phyloP scores from a whole-genome alignment of 1,284 basidiomycete species.

The Schizophyllum commune region DNA sequence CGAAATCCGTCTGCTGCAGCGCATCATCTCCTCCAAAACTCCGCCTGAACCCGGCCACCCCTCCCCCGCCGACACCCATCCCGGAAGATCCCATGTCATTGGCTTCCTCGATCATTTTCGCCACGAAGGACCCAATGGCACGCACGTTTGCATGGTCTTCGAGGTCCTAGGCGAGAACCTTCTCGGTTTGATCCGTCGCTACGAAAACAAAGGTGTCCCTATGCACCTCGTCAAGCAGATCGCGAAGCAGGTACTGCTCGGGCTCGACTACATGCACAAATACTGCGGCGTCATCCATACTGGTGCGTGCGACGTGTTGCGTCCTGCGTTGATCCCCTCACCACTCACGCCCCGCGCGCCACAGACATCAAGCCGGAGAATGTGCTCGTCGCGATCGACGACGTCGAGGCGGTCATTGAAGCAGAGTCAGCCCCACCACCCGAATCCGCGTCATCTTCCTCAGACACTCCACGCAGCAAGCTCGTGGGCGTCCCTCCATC shows the following conservation, averaged over 20 bases:
- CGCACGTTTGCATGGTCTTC: conserved; percentile 99
- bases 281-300: conserved; percentile 95
- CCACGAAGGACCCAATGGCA: conserved; percentile 94
- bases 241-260: conserved; percentile 91
- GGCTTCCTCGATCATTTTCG: conserved; percentile 96
- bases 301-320: conserved; percentile 35
- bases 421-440: conserved; percentile 63
- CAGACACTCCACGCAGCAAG: conserved; percentile 43
- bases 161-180: conserved; percentile 98
- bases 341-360: not conserved
- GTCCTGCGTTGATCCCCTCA: conserved; percentile 1
- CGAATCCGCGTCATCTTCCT: conserved; percentile 29
- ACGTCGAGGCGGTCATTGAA: conserved; percentile 91
- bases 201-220: conserved; percentile 92
- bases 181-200: conserved; percentile 95
- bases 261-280: conserved; percentile 95
- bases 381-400: conserved; percentile 94
- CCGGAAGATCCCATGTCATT: conserved; percentile 82
- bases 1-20: conserved; percentile 96
- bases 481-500: conserved; percentile 93
- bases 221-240: conserved; percentile 94
- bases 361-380: conserved; percentile 96
- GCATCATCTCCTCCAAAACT: conserved; percentile 84
- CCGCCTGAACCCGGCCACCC: conserved; percentile 58
- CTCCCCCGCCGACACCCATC: conserved; percentile 37